Base-by-base conservation (phyloP, 2,329 filamentous ascomycete species). In the Fusarium sp. region DNA sequence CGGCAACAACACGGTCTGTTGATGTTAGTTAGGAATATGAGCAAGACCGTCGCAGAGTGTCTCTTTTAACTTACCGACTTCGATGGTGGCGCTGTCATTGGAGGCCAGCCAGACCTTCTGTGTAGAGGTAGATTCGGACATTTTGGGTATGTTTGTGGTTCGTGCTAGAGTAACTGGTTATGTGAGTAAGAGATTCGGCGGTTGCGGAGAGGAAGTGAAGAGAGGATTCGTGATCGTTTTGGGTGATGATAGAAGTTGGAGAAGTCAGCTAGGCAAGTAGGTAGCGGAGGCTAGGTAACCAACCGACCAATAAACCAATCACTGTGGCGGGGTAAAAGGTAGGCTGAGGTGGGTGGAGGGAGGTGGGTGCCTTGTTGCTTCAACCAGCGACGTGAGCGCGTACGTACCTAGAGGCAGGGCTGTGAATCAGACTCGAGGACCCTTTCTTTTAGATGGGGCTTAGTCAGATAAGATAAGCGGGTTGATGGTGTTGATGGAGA, bases 1-100 rank as follows among this genome's bases (percentile, higher is more conserved):
- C 94, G 46, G 94, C 94, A 69, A 98, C 93, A 42, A 90, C 87
- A 74, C 94, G 94, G 74, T 97, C 95, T 93, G 71, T 60, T 47
- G 33, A 46, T 40, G 38, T 46, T 50, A 53, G 64, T 78, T 65
- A 78, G 76, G 47, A 67, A 37, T 33, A 53, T 35, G 40, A 64
- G 47, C 44, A 32, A 67, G 44, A 43, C 23, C 25, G 61, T 70
- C 67, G n/a, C 16, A 66, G 56, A 65, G 69, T 64, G 62, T 61
- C 62, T 49, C 54, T 65, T 12, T 50, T 5, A 61, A 83, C 86
- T 74, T 83, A 86, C 85, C 83, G 60, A 88, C 84, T 74, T 83
- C 81, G 58, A 89, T 84, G 33, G 80, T 77, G 50, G 83, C 82
- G 64, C 78, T 81, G 72, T 90, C 88, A 76, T 88, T 89, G 83